Conservation (phyloP, 148 eudicot genomes). For the Dysphania ambrosioides region DNA sequence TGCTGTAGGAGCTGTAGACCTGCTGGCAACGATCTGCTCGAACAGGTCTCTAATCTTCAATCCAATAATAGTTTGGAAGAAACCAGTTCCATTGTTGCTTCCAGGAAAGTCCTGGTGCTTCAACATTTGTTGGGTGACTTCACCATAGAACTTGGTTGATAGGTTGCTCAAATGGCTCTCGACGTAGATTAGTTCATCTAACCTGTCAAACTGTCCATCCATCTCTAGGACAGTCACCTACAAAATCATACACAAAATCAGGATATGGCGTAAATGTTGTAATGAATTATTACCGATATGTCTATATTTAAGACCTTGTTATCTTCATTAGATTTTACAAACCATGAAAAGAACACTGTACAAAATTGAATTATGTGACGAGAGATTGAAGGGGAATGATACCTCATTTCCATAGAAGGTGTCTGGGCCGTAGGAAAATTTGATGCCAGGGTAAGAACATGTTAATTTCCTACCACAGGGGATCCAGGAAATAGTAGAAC, state of each 20-base stretch:
- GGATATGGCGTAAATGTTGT: too few species aligned
- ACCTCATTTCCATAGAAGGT: conserved; percentile 83
- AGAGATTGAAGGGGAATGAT: neutral
- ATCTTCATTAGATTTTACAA: too few species aligned
- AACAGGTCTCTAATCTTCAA: conserved; percentile 91
- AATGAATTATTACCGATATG: too few species aligned
- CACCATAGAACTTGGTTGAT: conserved; percentile 96
- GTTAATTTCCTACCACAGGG: conserved; percentile 96
- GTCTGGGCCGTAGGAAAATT: conserved; percentile 87
- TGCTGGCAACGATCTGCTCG: conserved; percentile 71
- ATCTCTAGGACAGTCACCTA: conserved; percentile 94
- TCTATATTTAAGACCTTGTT: too few species aligned
- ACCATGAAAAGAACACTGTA: too few species aligned
- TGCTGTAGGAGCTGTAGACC: conserved; percentile 45
- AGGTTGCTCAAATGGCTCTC: conserved; percentile 97
- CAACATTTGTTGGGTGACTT: conserved; percentile 96
- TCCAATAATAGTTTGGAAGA: conserved; percentile 93
- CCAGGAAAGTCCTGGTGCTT: conserved; percentile 96
- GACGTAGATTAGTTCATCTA: conserved; percentile 92
- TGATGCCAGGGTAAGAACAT: conserved; percentile 98
- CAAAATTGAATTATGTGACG: too few species aligned
- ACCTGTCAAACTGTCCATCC: conserved; percentile 98
- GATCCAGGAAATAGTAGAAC: conserved; percentile 89
- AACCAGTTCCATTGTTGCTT: conserved; percentile 95
- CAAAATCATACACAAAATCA: neutral